Conservation (phyloP, 164 flowering plant genomes). For the Chimonanthus salicifolius region DNA sequence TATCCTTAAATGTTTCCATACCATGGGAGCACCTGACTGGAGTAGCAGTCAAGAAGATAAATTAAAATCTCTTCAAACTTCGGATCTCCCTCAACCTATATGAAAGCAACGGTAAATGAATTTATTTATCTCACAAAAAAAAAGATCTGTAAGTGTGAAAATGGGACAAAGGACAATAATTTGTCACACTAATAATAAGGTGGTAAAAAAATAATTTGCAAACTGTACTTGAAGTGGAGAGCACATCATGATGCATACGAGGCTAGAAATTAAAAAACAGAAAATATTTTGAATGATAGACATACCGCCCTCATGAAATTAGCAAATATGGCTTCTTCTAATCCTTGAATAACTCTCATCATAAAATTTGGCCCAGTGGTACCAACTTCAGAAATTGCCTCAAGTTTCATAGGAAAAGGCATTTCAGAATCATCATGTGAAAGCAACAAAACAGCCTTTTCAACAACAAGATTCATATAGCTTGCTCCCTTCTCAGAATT, state of each 20-base stretch:
- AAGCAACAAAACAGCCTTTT: constrained; percentile 40
- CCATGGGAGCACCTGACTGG: constrained; percentile 67
- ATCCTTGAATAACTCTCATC: constrained; percentile 44
- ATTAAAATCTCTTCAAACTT: constrained; percentile 28
- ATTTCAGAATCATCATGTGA: constrained; percentile 30
- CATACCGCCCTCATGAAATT: constrained; percentile 57
- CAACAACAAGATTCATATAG: constrained; percentile 53
- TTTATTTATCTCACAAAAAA: too few relatives aligned
- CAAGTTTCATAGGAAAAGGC: constrained; percentile 50
- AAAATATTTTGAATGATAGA: constrained; percentile 6
- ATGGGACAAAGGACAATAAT: neutral
- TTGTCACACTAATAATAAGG: neutral
- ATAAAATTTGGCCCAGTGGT: constrained; percentile 35
- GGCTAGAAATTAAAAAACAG: neutral
- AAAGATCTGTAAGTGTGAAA: neutral
- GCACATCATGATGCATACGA: neutral
- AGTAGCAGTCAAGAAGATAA: constrained; percentile 57
- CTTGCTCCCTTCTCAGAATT: constrained; percentile 41
- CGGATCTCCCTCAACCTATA: constrained; percentile 49
- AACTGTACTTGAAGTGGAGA: neutral
- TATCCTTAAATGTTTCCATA: constrained; percentile 19
- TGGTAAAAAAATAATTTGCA: neutral
- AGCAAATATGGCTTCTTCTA: constrained; percentile 52
- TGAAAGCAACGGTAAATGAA: neutral
- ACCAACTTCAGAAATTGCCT: constrained; percentile 61